Evolutionary conservation across 139 green algal genomes (phyloP), one percentile per base, ranked within the genome.

Genomic region (Pseudopediastrum boryanum): DNA sequence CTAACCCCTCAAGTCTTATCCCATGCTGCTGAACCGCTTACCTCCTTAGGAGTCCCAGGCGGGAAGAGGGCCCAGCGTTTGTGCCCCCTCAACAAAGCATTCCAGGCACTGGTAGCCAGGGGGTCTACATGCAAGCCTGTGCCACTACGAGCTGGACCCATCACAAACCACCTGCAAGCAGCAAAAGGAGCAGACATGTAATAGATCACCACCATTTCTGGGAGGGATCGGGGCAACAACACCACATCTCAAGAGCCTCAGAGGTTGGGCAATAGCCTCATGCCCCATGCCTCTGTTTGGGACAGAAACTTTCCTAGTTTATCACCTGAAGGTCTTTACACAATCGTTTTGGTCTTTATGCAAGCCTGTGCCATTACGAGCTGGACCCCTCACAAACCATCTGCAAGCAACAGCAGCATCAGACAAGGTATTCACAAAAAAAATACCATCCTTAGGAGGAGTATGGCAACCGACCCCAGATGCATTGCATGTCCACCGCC

Each of bases 51-150:
- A 31, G 64, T 76, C 8, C 76, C 76, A 4, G 93, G 96, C 4
- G 96, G 96, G 84, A 93, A 99, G 46, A 99, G 46, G 8, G 98
- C 87, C 95, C 94, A 98, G 82, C 97, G 97, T 85, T 99, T 99
- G 76, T 77, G 43, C 31, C 84, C 79, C 3, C 46, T 16, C 16
- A 82, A 29, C 41, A 82, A 41, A 3, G 93, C 93, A 75, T 99
- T 99, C 95, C 95, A 99, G 13, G 96, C 96, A 23, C 72, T 94
- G 12, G 94, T 98, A n/a, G 88, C 77, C 82, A 98, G 98, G 31
- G 96, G 96, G 82, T 99, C 96, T 21, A 92, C 39, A 63, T 96
- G 91, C 67, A 94, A 93, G 9, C 81, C 85, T 12, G 75, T 90
- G 35, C 95, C 95, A 42, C 83, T 94, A 21, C 92, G 86, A 2